Evolutionary conservation across 2,329 filamentous ascomycete species (phyloP).

Genomic region (Talaromyces funiculosus): DNA sequence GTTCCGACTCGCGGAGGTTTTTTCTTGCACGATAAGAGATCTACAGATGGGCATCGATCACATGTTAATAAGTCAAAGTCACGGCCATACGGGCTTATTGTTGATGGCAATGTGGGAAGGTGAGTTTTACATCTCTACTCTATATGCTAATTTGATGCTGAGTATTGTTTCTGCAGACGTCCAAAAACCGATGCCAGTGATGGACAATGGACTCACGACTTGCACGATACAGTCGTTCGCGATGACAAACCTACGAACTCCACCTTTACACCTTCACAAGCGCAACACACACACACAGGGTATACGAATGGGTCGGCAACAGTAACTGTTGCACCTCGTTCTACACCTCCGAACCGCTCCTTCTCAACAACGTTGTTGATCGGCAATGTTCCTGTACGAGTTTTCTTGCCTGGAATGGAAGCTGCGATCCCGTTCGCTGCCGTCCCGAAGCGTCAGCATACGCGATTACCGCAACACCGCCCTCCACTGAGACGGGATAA

Average conservation of each 20-base stretch:
- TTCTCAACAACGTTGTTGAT: constrained; percentile 80
- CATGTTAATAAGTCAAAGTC: constrained; percentile 46
- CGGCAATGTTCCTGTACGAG: constrained; percentile 77
- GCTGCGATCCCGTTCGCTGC: constrained; percentile 65
- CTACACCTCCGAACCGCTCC: constrained; percentile 63
- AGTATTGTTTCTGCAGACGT: not conserved
- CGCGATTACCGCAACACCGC: constrained; percentile 86
- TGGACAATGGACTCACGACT: constrained; percentile 85
- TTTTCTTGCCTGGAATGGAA: constrained; percentile 71
- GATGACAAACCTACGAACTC: constrained; percentile 29
- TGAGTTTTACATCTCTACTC: constrained; percentile 19
- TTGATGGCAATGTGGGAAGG: constrained; percentile 42
- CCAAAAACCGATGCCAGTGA: constrained; percentile 53
- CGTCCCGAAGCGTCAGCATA: constrained; percentile 82
- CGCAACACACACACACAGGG: constrained; percentile 21
- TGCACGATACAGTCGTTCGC: constrained; percentile 64
- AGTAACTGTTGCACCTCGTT: constrained; percentile 47
- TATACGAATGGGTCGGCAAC: constrained; percentile 22
- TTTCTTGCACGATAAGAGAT: constrained; percentile 93
- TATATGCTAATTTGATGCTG: not conserved
- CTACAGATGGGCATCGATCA: constrained; percentile 69
- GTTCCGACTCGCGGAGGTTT: constrained; percentile 92
- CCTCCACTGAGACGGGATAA: constrained; percentile 93
- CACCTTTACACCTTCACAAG: constrained; percentile 24
- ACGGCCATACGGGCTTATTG: constrained; percentile 47